Evolutionary conservation across 345 rosid genomes (phyloP).

Genomic region (Brassica incana): DNA sequence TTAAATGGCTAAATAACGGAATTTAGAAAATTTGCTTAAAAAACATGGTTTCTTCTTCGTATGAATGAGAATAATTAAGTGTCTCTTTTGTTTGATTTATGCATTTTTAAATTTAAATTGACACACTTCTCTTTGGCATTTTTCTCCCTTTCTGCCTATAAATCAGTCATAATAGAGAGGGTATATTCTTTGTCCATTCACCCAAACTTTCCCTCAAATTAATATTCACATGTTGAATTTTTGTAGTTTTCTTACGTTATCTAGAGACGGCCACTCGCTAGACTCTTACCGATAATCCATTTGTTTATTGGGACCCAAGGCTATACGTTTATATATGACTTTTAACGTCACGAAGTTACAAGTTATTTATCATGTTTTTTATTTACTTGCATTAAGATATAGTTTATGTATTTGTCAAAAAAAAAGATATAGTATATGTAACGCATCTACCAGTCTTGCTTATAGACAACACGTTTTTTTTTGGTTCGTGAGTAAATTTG

Average conservation of each 20-base stretch:
- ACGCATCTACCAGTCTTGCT: not conserved
- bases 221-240: slow-evolving; percentile 34
- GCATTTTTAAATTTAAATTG: slow-evolving; percentile 20
- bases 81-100: slow-evolving; percentile 36
- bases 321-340: not conserved
- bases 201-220: slow-evolving; percentile 24
- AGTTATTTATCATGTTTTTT: not conserved
- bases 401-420: not conserved
- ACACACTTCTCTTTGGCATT: slow-evolving; percentile 37
- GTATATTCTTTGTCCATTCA: slow-evolving; percentile 41
- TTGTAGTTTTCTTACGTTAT: slow-evolving; percentile 37
- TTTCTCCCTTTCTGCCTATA: slow-evolving; percentile 14
- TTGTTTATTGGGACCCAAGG: slow-evolving; percentile 30
- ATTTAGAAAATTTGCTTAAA: slow-evolving; percentile 37
- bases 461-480: not conserved
- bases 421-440: not conserved
- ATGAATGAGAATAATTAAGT: slow-evolving; percentile 40
- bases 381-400: not conserved
- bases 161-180: slow-evolving; percentile 26
- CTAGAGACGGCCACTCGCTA: slow-evolving; percentile 31
- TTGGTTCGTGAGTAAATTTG: not conserved
- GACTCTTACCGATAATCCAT: slow-evolving; percentile 32
- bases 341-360: not conserved
- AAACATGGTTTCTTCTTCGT: slow-evolving; percentile 39
- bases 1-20: slow-evolving; percentile 32